phyloP scores from a whole-genome alignment of 2,329 filamentous ascomycete species.

The Davidsoniella eucalypti region DNA sequence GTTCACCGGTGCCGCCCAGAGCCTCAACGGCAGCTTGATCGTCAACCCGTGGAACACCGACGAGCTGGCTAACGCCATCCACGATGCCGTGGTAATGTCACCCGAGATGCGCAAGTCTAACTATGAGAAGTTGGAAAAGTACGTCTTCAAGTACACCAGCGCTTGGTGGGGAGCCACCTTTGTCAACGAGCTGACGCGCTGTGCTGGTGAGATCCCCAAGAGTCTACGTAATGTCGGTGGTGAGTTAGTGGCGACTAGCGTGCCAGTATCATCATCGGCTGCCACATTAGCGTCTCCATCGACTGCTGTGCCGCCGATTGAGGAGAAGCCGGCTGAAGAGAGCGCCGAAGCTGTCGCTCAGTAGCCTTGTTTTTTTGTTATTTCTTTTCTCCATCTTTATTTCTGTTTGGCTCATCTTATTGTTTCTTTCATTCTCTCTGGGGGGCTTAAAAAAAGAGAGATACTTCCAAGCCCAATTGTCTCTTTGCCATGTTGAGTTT shows the following conservation, averaged over 20 bases:
- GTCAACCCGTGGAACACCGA: conserved; percentile 99
- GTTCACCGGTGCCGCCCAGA: conserved; percentile 90
- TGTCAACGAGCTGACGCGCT: conserved; percentile 59
- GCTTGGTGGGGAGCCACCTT: conserved; percentile 95
- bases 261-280: conserved; percentile 10
- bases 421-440: no score
- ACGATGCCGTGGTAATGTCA: conserved; percentile 93
- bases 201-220: conserved; percentile 27
- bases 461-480: neutral
- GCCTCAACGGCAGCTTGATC: conserved; percentile 79
- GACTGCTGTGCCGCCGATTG: conserved; percentile 3
- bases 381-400: neutral
- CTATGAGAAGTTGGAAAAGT: conserved; percentile 82
- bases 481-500: neutral
- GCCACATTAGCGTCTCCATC: neutral
- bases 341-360: neutral
- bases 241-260: conserved; percentile 13
- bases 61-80: conserved; percentile 80
- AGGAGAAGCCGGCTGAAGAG: conserved; percentile 11
- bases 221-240: conserved; percentile 26
- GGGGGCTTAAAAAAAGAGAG: neutral
- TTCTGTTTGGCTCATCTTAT: neutral
- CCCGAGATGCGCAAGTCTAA: conserved; percentile 74
- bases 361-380: neutral
- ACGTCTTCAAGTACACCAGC: conserved; percentile 94